Evolutionary conservation across 2,329 filamentous ascomycete genomes (phyloP).

Genomic region (Sporothrix dimorphospora): DNA sequence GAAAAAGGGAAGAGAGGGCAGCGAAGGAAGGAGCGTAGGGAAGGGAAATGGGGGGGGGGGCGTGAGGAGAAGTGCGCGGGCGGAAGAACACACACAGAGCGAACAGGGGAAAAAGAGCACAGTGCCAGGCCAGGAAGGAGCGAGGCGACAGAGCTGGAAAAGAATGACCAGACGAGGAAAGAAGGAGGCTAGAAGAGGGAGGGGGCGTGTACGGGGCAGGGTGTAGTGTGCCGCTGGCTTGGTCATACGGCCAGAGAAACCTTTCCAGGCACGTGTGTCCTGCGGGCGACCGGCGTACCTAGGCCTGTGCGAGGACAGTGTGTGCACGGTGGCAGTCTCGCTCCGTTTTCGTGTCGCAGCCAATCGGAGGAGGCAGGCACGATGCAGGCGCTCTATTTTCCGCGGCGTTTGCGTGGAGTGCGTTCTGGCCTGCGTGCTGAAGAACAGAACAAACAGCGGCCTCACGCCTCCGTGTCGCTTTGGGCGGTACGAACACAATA

Average conservation of each 20-base stretch:
- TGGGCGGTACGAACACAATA: neutral
- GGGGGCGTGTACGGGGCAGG: constrained; percentile 11
- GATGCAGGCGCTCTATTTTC: neutral
- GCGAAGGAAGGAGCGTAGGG: constrained; percentile 4
- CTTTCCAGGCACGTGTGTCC: constrained; percentile 15
- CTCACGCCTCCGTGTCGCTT: constrained; percentile 1
- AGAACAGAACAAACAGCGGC: neutral
- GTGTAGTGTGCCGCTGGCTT: constrained; percentile 19
- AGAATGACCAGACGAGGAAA: neutral
- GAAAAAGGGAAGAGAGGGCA: neutral
- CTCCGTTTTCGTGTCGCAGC: constrained; percentile 24
- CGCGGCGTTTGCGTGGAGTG: constrained; percentile 14
- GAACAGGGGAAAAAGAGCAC: neutral
- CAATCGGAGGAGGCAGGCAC: constrained; percentile 27
- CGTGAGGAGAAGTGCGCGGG: neutral
- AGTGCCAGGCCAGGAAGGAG: neutral
- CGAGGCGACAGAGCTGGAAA: constrained; percentile 14
- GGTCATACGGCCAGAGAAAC: constrained; percentile 24
- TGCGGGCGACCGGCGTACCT: constrained; percentile 12
- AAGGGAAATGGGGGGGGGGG: constrained; percentile 13
- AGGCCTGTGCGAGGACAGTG: neutral
- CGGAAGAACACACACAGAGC: constrained; percentile 11
- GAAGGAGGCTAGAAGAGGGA: neutral
- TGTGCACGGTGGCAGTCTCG: neutral
- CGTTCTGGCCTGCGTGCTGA: neutral